Base-by-base conservation (phyloP, 164 flowering plant species). In the Kingdonia uniflora region DNA sequence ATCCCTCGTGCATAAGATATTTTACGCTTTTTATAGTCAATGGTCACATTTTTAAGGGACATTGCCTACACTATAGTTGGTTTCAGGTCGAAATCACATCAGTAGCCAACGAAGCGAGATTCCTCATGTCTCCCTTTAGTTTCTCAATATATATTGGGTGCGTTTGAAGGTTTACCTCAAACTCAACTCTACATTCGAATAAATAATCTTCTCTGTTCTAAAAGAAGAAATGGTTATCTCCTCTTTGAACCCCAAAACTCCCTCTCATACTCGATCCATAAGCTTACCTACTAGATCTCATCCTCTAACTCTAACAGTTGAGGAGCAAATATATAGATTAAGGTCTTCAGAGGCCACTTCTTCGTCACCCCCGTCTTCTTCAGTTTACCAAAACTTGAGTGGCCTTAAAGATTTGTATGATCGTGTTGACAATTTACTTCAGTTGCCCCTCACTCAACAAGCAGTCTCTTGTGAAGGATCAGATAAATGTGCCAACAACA, bases 271-370 rank as follows among this genome's bases (percentile, higher is more conserved):
- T 19, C 33, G 59, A 15, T 58, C 68, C 16, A 47, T 42, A 26
- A 64, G 58, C 26, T 29, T 59, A 24, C 63, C 63, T 17, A 41
- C 63, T 2, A 19, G 15, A 37, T 57, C 57, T 15, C 61, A 63
- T 58, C 58, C 58, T 15, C 15, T 40, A 1, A 44, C 19, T 10
- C 21, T 19, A 2, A 12, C 11, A 29, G 51, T 37, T 12, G 24
- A 55, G 38, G 53, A 60, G 8, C 35, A 29, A 29, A 29, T 29
- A 4, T 29, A 3, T 29, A 29, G 35, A 29, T 3, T 29, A 29
- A 29, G 35, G 8, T 29, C 35, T 29, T 29, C 35, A 29, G 35
- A 29, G 35, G 8, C 35, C 6, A 8, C 35, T 29, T 29, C 35
- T 29, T 29, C 35, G 8, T n/a, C n/a, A n/a, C n/a, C n/a, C n/a